Conservation (phyloP, 2,329 filamentous ascomycete genomes). For the Aspergillus tamarii region DNA sequence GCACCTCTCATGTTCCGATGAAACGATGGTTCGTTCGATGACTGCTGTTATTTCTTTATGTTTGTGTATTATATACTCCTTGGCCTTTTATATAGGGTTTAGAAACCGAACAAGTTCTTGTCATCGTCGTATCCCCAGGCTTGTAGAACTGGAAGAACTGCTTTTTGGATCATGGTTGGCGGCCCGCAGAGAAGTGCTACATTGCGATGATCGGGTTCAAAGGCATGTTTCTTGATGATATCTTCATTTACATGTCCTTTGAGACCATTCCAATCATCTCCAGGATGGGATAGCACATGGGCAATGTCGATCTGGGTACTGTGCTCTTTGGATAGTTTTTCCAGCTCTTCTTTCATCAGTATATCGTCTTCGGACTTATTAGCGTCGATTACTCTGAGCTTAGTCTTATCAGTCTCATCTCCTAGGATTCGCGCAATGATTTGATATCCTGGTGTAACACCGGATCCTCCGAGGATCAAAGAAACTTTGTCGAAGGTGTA, state of each 20-base stretch:
- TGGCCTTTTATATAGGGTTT: neutral
- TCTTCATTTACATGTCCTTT: constrained; percentile 16
- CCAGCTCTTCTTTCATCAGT: constrained; percentile 14
- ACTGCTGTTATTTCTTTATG: too few species aligned
- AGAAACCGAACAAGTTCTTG: constrained; percentile 48
- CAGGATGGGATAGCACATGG: constrained; percentile 17
- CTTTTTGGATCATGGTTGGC: constrained; percentile 56
- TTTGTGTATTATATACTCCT: too few species aligned
- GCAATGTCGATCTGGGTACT: constrained; percentile 14
- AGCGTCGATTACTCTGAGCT: constrained; percentile 28
- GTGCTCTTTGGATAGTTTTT: constrained; percentile 10
- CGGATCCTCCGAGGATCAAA: constrained; percentile 55
- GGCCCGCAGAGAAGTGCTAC: constrained; percentile 56
- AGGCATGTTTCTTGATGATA: constrained; percentile 15
- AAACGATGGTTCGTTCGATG: too few species aligned
- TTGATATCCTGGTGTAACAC: constrained; percentile 57
- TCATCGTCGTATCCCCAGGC: constrained; percentile 52
- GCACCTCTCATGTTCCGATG: too few species aligned
- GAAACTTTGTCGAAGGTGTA: constrained; percentile 49
- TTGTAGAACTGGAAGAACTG: constrained; percentile 53
- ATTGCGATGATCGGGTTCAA: constrained; percentile 42
- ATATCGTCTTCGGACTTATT: constrained; percentile 19
- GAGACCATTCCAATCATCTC: constrained; percentile 14
- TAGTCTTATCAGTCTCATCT: constrained; percentile 45
- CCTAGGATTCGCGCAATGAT: constrained; percentile 50